phyloP scores from a whole-genome alignment of 441 rosid genomes.

The Hura crepitans region DNA sequence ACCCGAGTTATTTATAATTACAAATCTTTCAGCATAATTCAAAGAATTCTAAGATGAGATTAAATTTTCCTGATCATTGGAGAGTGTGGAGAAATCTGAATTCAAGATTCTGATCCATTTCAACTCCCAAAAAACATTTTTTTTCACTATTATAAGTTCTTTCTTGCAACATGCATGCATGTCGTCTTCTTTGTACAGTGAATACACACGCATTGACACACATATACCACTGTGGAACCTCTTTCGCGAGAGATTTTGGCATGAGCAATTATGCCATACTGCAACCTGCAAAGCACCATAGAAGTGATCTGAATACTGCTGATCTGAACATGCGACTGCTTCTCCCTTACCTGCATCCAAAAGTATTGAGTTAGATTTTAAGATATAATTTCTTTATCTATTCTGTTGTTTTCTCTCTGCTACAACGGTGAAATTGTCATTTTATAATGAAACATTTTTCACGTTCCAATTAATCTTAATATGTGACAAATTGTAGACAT shows the following conservation, averaged over 20 bases:
- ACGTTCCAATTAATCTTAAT: conserved; percentile 8
- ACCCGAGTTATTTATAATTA: conserved; percentile 63
- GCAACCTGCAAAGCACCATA: conserved; percentile 79
- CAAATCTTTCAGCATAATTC: conserved; percentile 88
- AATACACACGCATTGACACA: not conserved
- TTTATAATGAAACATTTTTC: conserved; percentile 1
- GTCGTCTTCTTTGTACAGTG: not conserved
- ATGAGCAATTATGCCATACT: conserved; percentile 83
- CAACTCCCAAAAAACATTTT: conserved; percentile 46
- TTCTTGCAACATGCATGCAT: not conserved
- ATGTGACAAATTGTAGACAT: not conserved
- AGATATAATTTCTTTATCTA: not conserved
- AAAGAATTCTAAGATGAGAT: conserved; percentile 54
- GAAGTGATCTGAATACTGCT: conserved; percentile 69
- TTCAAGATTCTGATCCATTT: conserved; percentile 87
- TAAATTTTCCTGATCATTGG: conserved; percentile 78
- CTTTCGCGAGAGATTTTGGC: conserved; percentile 68
- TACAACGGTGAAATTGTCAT: not conserved
- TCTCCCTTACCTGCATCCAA: conserved; percentile 79
- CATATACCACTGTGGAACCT: conserved; percentile 60
- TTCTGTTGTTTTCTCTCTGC: not conserved
- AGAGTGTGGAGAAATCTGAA: conserved; percentile 63
- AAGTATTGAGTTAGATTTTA: conserved; percentile 25
- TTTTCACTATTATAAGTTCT: conserved; percentile 24
- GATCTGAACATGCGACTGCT: conserved; percentile 63